Conservation (phyloP, 176 grass and related monocot species). For the Oryza meridionalis region DNA sequence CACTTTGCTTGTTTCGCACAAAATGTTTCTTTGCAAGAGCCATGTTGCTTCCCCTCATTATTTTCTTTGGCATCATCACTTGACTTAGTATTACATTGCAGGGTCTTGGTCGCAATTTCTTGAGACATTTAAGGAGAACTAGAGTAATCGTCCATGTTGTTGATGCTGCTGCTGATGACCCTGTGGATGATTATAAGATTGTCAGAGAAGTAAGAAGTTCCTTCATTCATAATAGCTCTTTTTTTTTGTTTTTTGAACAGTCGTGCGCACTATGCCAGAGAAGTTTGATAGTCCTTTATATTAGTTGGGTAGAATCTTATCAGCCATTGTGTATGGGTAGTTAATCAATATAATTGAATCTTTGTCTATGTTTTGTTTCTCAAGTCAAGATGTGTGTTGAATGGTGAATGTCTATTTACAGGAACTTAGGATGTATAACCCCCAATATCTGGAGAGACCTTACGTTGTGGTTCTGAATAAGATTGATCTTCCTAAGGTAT, state of each 20-base stretch:
- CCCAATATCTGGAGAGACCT: slow-evolving; percentile 80
- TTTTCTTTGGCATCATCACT: slow-evolving; percentile 28
- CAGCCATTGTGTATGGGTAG: background rate
- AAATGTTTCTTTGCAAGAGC: background rate
- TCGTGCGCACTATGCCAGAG: slow-evolving; percentile 10
- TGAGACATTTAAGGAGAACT: slow-evolving; percentile 96
- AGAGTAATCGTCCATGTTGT: slow-evolving; percentile 91
- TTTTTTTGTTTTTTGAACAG: background rate
- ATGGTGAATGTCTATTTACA: slow-evolving; percentile 41
- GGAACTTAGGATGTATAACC: slow-evolving; percentile 99
- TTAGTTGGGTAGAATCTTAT: background rate
- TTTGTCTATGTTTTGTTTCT: slow-evolving; percentile 31
- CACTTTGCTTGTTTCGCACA: slow-evolving; percentile 21
- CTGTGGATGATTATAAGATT: slow-evolving; percentile 86
- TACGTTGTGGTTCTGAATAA: slow-evolving; percentile 96
- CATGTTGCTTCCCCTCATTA: slow-evolving; percentile 4
- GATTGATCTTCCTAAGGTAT: slow-evolving; percentile 91
- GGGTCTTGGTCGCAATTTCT: slow-evolving; percentile 98
- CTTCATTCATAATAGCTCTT: slow-evolving; percentile 9
- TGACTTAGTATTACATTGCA: slow-evolving; percentile 40
- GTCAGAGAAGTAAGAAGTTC: slow-evolving; percentile 84
- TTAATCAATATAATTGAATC: background rate
- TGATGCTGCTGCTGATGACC: slow-evolving; percentile 84
- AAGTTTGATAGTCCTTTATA: background rate
- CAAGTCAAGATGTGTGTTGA: slow-evolving; percentile 4